Evolutionary conservation across 495 filamentous ascomycete species (phyloP).

Genomic region (Daldinia loculata): DNA sequence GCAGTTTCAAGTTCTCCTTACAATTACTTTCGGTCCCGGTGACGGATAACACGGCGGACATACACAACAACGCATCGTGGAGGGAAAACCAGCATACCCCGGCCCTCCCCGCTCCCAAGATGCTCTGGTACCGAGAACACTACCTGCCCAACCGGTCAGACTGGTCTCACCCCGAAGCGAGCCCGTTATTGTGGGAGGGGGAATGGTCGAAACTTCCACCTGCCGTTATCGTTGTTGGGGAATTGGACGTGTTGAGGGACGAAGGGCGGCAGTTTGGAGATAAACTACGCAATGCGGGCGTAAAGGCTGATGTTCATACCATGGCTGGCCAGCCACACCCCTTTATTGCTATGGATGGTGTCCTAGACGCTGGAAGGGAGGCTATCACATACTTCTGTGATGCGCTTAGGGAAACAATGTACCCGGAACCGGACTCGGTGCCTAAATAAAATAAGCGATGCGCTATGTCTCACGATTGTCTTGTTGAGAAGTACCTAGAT

Average conservation of each 20-base stretch:
- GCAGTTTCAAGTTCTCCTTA: constrained; percentile 51
- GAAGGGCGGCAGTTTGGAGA: constrained; percentile 64
- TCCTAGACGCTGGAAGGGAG: constrained; percentile 60
- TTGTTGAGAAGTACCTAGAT: not conserved
- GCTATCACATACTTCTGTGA: constrained; percentile 66
- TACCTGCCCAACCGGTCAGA: constrained; percentile 60
- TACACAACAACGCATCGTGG: constrained; percentile 57
- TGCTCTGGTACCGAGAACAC: constrained; percentile 67
- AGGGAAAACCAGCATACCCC: constrained; percentile 59
- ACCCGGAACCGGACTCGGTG: constrained; percentile 2
- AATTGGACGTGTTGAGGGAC: constrained; percentile 62
- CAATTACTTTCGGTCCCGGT: constrained; percentile 68
- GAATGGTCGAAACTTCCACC: constrained; percentile 60
- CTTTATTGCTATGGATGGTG: constrained; percentile 69
- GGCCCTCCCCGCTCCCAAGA: constrained; percentile 62
- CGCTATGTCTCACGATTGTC: not conserved
- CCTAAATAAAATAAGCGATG: not conserved
- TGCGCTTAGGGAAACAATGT: constrained; percentile 46
- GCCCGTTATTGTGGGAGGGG: constrained; percentile 60
- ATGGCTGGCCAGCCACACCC: constrained; percentile 70
- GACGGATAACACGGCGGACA: constrained; percentile 63
- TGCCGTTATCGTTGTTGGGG: constrained; percentile 64
- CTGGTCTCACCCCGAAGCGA: constrained; percentile 61
- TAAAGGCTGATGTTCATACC: constrained; percentile 60
- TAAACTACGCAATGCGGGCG: constrained; percentile 58